Conservation (phyloP, 257 asterid genomes). For the Solanum sejunctum region DNA sequence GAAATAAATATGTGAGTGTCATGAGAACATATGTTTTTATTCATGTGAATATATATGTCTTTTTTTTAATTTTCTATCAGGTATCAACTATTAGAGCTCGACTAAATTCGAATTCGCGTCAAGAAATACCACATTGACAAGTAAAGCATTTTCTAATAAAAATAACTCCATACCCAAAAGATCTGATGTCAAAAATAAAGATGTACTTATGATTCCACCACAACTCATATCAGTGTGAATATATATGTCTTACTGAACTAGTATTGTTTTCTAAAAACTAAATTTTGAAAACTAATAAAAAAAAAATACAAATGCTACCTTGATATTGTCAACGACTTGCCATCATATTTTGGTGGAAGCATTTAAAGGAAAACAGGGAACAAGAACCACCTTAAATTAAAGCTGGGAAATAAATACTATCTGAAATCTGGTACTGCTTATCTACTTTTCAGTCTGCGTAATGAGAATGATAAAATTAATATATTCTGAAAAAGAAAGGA, state of each 20-base stretch:
- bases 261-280: not conserved
- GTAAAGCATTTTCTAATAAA: no score
- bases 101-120: no score
- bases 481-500: not conserved
- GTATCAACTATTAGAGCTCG: no score
- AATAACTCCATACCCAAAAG: fast-evolving
- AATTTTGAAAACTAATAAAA: not conserved
- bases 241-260: not conserved
- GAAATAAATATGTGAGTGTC: not conserved
- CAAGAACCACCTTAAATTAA: not conserved
- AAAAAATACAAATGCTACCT: not conserved
- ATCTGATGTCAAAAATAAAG: no score
- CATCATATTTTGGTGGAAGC: not conserved
- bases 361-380: not conserved
- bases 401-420: not conserved
- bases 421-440: not conserved
- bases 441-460: not conserved
- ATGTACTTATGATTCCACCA: no score
- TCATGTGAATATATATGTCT: not conserved
- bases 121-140: no score
- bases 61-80: no score
- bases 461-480: not conserved
- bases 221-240: fast-evolving
- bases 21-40: not conserved
- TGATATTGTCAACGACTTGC: not conserved